A percentile compares a stretch with the other conserved stretches of the same genome.
phyloP scores from a whole-genome alignment of 805 yeast species.

The Cyberlindnera veronae region DNA sequence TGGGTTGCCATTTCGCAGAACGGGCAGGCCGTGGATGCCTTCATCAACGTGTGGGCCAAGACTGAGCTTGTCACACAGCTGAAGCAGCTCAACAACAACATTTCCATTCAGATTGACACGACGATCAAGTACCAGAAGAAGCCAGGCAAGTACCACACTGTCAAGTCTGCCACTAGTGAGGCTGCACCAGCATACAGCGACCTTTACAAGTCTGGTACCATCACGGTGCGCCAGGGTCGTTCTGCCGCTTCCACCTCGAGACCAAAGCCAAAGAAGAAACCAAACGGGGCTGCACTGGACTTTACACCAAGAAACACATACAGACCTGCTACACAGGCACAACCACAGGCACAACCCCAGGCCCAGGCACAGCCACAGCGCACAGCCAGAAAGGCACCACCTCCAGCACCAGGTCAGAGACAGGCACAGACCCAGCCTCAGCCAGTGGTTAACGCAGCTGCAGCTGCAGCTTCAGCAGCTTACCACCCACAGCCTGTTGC shows the following conservation, averaged over 20 bases:
- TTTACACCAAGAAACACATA: conserved; percentile 28
- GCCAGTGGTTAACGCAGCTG: conserved; percentile 33
- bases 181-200: conserved; percentile 69
- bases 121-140: conserved; percentile 84
- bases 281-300: conserved; percentile 24
- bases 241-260: conserved; percentile 71
- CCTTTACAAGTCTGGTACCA: conserved; percentile 81
- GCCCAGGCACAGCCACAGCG: neutral
- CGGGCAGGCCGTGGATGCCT: conserved; percentile 60
- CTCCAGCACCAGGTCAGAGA: conserved; percentile 33
- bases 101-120: conserved; percentile 64
- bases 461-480: conserved; percentile 13
- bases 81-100: conserved; percentile 53
- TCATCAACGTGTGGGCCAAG: conserved; percentile 78
- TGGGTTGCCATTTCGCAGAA: conserved; percentile 67
- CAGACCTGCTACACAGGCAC: conserved; percentile 4
- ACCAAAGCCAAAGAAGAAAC: conserved; percentile 66
- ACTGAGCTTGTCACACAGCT: conserved; percentile 82
- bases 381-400: conserved; percentile 26
- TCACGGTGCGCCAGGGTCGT: conserved; percentile 74
- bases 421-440: conserved; percentile 63
- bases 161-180: conserved; percentile 63
- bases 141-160: conserved; percentile 72
- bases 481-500: conserved; percentile 1
- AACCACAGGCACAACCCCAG: neutral